Evolutionary conservation across 1,284 basidiomycete species (phyloP).

Genomic region (Leccinum solheimii): DNA sequence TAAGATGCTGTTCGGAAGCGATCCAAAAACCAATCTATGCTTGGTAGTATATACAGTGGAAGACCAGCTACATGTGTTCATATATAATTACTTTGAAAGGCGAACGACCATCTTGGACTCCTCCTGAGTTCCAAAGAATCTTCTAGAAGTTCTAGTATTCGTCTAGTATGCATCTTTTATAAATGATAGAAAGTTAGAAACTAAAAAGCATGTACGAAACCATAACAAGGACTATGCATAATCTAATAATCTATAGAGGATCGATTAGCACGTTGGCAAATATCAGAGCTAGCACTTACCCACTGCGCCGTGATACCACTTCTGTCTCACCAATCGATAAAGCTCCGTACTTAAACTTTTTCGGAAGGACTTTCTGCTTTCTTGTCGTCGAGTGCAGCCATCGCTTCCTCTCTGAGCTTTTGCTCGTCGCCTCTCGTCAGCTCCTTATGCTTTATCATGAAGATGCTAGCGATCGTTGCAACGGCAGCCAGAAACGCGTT

Average conservation of each 20-base stretch:
- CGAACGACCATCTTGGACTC: not conserved
- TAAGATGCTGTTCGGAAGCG: not conserved
- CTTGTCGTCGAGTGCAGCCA: conserved; percentile 4
- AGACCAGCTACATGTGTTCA: not conserved
- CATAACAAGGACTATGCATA: not conserved
- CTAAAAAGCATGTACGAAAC: not conserved
- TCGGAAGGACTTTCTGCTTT: not conserved
- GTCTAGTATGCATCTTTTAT: not conserved
- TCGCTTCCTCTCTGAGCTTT: conserved; percentile 39
- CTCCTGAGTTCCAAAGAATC: not conserved
- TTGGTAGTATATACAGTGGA: not conserved
- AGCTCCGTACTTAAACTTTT: conserved; percentile 2
- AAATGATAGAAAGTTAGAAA: not conserved
- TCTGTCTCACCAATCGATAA: not conserved
- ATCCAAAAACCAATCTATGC: not conserved
- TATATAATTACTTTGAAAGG: not conserved
- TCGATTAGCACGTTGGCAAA: not conserved
- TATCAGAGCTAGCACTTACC: conserved; percentile 1
- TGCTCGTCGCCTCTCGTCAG: conserved; percentile 58
- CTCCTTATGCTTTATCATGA: conserved; percentile 60
- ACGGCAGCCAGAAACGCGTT: conserved; percentile 49
- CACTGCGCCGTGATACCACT: not conserved
- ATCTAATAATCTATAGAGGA: not conserved
- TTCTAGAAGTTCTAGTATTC: not conserved
- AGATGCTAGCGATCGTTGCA: conserved; percentile 50